A percentile compares a stretch with the other conserved stretches of the same genome.
phyloP scores from a whole-genome alignment of 2,329 filamentous ascomycete genomes.

The Pseudogymnoascus sp. region DNA sequence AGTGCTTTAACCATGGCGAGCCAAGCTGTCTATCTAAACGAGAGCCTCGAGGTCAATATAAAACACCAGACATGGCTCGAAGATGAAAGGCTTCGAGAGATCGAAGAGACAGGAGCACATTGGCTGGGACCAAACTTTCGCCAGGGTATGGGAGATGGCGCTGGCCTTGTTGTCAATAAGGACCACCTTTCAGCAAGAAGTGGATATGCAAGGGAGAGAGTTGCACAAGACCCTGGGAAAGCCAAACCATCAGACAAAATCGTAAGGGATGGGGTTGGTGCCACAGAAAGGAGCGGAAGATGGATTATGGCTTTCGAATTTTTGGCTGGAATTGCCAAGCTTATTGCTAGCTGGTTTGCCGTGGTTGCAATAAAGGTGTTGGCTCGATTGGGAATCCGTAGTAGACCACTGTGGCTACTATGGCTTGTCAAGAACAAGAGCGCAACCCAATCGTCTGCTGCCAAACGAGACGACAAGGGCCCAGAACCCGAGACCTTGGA shows the following conservation, averaged over 20 bases:
- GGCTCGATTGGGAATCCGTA: slow-evolving; percentile 51
- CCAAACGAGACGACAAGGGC: slow-evolving; percentile 18
- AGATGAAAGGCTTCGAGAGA: slow-evolving; percentile 71
- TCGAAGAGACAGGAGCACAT: slow-evolving; percentile 46
- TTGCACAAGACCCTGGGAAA: slow-evolving; percentile 48
- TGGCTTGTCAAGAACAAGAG: slow-evolving; percentile 22
- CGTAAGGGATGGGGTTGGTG: slow-evolving; percentile 62
- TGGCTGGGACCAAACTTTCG: slow-evolving; percentile 28
- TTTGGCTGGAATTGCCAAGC: slow-evolving; percentile 62
- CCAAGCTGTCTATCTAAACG: slow-evolving; percentile 91
- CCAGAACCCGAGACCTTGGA: slow-evolving; percentile 34
- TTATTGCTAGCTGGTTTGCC: slow-evolving; percentile 43
- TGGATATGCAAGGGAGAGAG: slow-evolving; percentile 65
- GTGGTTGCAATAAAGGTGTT: slow-evolving; percentile 34
- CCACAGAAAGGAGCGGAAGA: slow-evolving; percentile 68
- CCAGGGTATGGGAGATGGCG: slow-evolving; percentile 23
- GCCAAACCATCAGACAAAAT: slow-evolving; percentile 38
- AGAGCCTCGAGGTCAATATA: slow-evolving; percentile 69
- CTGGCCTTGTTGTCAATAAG: slow-evolving; percentile 25
- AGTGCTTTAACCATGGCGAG: slow-evolving; percentile 85
- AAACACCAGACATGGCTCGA: slow-evolving; percentile 84
- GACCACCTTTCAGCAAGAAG: slow-evolving; percentile 38
- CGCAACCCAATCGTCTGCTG: slow-evolving; percentile 7
- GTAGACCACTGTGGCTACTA: slow-evolving; percentile 58
- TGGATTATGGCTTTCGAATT: slow-evolving; percentile 74